Conservation (phyloP, 129 eudicot genomes). For the Silybum marianum region DNA sequence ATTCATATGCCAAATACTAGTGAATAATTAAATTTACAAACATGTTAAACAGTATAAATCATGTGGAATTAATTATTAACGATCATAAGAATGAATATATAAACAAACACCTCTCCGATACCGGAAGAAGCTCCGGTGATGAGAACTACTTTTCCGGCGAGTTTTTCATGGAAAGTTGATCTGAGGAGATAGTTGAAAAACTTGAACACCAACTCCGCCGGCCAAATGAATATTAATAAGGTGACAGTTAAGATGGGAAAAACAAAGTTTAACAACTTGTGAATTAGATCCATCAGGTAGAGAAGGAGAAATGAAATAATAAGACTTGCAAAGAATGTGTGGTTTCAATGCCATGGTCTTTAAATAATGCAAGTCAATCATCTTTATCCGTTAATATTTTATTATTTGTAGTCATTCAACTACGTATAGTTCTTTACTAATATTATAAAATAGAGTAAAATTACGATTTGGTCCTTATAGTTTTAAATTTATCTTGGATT, state of each 20-base stretch:
- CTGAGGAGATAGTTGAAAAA: background rate
- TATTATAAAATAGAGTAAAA: no score
- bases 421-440: no score
- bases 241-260: constrained; percentile 1
- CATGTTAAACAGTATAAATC: background rate
- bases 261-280: constrained; percentile 11
- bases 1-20: constrained; percentile 39
- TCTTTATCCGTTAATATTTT: no score
- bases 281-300: constrained; percentile 15
- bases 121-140: constrained; percentile 41
- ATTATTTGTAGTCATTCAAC: no score
- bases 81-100: background rate
- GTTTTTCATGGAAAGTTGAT: background rate
- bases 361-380: no score
- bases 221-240: background rate
- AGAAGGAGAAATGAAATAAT: background rate
- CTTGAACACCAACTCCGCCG: constrained; percentile 14
- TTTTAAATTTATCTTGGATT: no score
- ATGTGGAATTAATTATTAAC: background rate
- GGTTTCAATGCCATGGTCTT: no score
- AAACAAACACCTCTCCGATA: constrained; percentile 39
- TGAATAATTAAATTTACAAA: background rate
- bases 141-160: constrained; percentile 28
- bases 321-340: no score
- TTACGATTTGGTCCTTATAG: no score